Evolutionary conservation across 179 eudicot species (phyloP).

Genomic region (Patellifolia procumbens): DNA sequence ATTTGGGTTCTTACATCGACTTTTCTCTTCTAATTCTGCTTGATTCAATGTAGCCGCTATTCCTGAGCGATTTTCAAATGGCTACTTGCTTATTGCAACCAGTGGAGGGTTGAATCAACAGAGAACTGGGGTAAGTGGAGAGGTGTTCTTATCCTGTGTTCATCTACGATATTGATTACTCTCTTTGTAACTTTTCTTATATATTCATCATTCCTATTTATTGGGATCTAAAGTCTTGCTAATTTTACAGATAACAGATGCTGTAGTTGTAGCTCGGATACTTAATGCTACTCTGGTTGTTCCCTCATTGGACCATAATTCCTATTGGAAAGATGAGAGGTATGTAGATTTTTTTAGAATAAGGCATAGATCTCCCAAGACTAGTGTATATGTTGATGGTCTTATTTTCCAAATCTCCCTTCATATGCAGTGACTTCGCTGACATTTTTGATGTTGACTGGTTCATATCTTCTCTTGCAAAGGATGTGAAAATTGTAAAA

Average conservation of each 20-base stretch:
- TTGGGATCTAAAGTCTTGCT: constrained; percentile 11
- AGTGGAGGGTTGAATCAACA: constrained; percentile 98
- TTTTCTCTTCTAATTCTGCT: constrained; percentile 19
- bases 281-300: constrained; percentile 93
- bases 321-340: constrained; percentile 99
- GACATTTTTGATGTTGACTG: constrained; percentile 92
- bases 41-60: constrained; percentile 60
- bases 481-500: constrained; percentile 77
- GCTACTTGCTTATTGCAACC: constrained; percentile 90
- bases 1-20: neutral
- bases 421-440: constrained; percentile 75
- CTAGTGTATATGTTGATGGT: constrained; percentile 3
- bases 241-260: constrained; percentile 79
- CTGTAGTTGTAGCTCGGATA: constrained; percentile 95
- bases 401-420: constrained; percentile 21
- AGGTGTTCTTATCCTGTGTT: constrained; percentile 23
- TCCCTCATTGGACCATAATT: constrained; percentile 90
- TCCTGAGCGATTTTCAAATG: constrained; percentile 67
- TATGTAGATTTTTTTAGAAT: constrained; percentile 29
- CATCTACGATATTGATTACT: neutral
- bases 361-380: neutral
- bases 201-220: constrained; percentile 7
- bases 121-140: constrained; percentile 84
- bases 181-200: neutral
- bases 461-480: constrained; percentile 86